Evolutionary conservation across 2,329 filamentous ascomycete genomes (phyloP), one percentile per base, ranked within the genome.

Genomic region (Alternaria atra): DNA sequence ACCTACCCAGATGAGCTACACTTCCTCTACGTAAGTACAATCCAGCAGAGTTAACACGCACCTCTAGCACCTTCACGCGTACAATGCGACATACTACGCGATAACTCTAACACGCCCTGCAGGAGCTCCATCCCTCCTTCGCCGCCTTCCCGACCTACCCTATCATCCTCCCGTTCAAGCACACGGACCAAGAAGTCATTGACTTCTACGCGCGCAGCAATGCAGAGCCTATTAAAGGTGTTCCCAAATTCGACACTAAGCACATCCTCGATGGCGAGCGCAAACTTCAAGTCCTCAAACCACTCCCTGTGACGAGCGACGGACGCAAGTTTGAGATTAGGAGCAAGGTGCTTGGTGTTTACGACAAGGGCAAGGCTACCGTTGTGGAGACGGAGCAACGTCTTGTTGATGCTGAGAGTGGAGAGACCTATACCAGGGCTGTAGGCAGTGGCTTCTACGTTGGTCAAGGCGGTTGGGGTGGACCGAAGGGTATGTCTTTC

Each of bases 71-170:
- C 23, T 32, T 3, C 23, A 27, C 27, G 34, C 25, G 17, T 17
- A 12, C 30, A 34, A 46, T 37, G 34, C 29, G 10, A 12, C 13
- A 5, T 53, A 29, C 43, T 30, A 30, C 29, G 23, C 29, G 15
- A 51, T 29, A 51, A 29, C 30, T 47, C 42, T 66, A 47, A 67
- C 59, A 50, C 2, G 17, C 30, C n/a, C 23, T 23, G 0, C 67
- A 94, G 92, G 94, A 97, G 81, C 87, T 96, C 53, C 90, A 97
- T 77, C 92, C 93, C 46, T 86, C 91, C 60, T 97, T 97, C 78
- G 81, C 90, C 63, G 91, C 92, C 71, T 97, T 97, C 80, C 94
- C 94, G 17, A 97, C 93, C 43, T 97, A 96, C 79, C 88, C 92
- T 20, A 85, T 94, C 67, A 87, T 95, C 73, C 88, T 97, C 43